Percentiles rank a stretch among this genome's conserved stretches.
These are phyloP conservation scores for Pseudonitzschia multiseries DNA, from an alignment of 108 stramenopile species.

Conservation along the genomic window DNA sequence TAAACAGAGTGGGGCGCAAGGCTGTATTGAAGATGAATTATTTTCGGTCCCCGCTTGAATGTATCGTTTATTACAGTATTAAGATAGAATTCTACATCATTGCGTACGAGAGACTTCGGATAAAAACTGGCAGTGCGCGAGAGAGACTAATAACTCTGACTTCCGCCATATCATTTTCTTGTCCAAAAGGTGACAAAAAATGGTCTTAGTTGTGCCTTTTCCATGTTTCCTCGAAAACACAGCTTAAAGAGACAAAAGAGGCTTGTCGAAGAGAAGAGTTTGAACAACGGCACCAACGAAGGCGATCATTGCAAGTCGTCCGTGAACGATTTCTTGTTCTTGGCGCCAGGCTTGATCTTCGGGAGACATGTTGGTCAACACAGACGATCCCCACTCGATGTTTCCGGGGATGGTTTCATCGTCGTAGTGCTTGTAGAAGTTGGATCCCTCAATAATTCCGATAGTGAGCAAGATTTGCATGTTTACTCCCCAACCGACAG, in stretches of 20 bases:
- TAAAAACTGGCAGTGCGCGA: background rate
- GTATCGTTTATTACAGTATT: constrained; percentile 5
- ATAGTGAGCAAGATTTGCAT: constrained; percentile 79
- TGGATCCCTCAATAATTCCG: constrained; percentile 66
- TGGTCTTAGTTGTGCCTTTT: background rate
- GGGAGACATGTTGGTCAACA: constrained; percentile 42
- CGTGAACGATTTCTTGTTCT: constrained; percentile 78
- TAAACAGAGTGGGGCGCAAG: too few relatives aligned
- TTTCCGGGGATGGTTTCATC: constrained; percentile 76
- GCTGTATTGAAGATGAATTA: too few relatives aligned
- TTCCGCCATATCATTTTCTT: background rate
- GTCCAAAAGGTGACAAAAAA: background rate
- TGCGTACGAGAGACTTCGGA: background rate
- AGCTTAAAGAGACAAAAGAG: constrained; percentile 40
- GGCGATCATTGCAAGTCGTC: constrained; percentile 92
- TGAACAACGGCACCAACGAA: constrained; percentile 81
- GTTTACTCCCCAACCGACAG: constrained; percentile 78
- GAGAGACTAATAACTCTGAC: background rate
- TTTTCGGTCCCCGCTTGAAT: constrained; percentile 3
- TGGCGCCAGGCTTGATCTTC: constrained; percentile 46
- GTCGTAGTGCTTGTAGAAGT: constrained; percentile 75
- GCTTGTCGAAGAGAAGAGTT: constrained; percentile 80
- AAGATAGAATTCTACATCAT: background rate
- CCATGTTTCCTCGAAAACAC: background rate
- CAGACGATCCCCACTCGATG: constrained; percentile 61